Evolutionary conservation across 2,329 filamentous ascomycete species (phyloP), one percentile per base, ranked within the genome.

Genomic region (Penicillium sp.): DNA sequence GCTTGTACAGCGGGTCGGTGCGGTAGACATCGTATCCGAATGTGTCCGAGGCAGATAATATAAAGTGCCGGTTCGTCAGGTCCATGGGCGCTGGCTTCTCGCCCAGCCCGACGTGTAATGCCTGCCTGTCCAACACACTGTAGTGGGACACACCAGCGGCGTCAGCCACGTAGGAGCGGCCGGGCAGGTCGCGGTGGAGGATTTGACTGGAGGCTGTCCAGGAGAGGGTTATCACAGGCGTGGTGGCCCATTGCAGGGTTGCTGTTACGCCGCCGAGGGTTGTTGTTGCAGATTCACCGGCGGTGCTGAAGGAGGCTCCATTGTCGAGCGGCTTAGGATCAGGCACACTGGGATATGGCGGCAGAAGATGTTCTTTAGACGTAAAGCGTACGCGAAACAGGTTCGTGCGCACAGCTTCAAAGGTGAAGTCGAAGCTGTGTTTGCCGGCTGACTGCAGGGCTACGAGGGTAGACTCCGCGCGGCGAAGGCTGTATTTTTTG

Each of bases 21-120:
- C 81, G 80, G 66, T 89, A 84, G 3, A 84, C 81, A 62, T 90
- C 86, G 65, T 91, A 90, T 2, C 87, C 86, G 62, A 90, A 90
- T 38, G 82, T 86, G 68, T 90, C 87, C 0, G 85, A 89, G 2
- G 85, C 86, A 0, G 85, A 84, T 14, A 90, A 75, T 24, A 81
- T 79, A 67, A 90, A 90, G 24, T 82, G 77, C 0, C 87, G 79
- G 30, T 84, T 85, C 0, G 81, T 84, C 1, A 91, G 77, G 64
- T 90, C 83, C 85, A 90, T 89, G 0, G 87, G 87, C 0, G 86
- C 87, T 5, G 84, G 78, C 67, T 90, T 90, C 67, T 90, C 87
- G 4, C 87, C 88, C 0, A 90, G 76, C 0, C 88, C 87, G 18
- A 89, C 81, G 62, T 90, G 85, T 0, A 90, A 77, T 0, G 83